Evolutionary conservation across 2,329 filamentous ascomycete species (phyloP), one percentile per base, ranked within the genome.

Genomic region (Calonectria fujianensis): DNA sequence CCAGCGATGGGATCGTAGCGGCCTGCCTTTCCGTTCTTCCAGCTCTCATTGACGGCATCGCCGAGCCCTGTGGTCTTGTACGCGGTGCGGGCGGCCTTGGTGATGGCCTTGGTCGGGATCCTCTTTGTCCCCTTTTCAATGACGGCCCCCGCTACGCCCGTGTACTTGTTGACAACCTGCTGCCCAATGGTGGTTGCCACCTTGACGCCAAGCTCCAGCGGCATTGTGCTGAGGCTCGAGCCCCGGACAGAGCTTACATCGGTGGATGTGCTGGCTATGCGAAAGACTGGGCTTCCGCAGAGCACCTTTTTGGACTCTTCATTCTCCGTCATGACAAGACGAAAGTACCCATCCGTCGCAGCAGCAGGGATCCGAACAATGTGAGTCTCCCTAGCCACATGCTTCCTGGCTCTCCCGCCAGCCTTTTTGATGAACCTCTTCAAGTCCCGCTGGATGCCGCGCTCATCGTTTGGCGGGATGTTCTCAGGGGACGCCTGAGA

Each of bases 401-500:
- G 92, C 1, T 84, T 87, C 72, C 84, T 84, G 3, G 85, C 76
- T n/a, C 81, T 79, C 2, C 88, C 87, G 1, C 87, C 83, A 0
- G 88, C 88, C 75, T 90, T 93, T 75, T 91, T 93, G 2, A 85
- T 79, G 41, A 94, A 93, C n/a, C 91, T 90, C 61, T 86, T 87
- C 39, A 94, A 90, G 80, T 95, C 93, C 45, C 93, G 87, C 82
- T 94, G 92, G 85, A 93, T 93, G 1, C 89, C 91, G 3, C 93
- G 88, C 80, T 94, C 93, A 45, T 94, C 91, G 0, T 84, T 85
- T 1, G 87, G 85, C 0, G 89, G 85, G 1, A 94, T 79, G 61
- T 92, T 88, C 0, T 89, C 85, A 0, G 87, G 79, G 0, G 82
- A 80, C 0, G 90, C 87, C 29, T 86, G 86, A 2, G 87, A 83